Conservation (phyloP, 106 monocot genomes). For the Hemerocallis citrina region DNA sequence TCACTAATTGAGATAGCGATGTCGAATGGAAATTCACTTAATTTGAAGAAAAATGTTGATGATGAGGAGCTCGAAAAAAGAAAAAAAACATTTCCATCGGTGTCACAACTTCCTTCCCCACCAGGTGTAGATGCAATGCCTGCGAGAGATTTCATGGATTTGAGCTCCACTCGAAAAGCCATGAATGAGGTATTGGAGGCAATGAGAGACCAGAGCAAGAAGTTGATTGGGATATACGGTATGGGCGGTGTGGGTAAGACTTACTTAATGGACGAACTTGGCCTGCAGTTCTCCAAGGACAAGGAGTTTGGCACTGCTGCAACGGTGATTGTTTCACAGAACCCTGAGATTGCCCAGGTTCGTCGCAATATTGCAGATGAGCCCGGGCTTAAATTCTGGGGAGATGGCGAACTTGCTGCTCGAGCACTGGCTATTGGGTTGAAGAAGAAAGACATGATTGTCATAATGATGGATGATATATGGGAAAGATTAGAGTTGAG, state of each 20-base stretch:
- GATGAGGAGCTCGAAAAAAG: slow-evolving; percentile 3
- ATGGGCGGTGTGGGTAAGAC: too few relatives aligned
- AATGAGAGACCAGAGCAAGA: slow-evolving; percentile 4
- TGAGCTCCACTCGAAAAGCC: too few relatives aligned
- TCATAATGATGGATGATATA: slow-evolving; percentile 38
- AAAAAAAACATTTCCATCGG: not conserved
- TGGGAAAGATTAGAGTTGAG: too few relatives aligned
- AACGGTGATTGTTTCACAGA: slow-evolving; percentile 22
- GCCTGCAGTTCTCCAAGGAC: slow-evolving; percentile 1
- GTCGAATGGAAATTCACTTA: too few relatives aligned
- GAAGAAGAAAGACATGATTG: slow-evolving; percentile 16
- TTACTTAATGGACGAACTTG: too few relatives aligned
- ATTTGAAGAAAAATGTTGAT: slow-evolving; percentile 4
- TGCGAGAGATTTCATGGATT: too few relatives aligned
- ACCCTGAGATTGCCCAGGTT: slow-evolving; percentile 11
- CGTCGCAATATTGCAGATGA: slow-evolving; percentile 14
- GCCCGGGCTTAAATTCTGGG: slow-evolving; percentile 2
- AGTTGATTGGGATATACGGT: slow-evolving; percentile 22
- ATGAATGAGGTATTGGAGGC: slow-evolving; percentile 13
- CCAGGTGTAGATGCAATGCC: slow-evolving; percentile 15
- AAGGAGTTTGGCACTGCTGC: slow-evolving; percentile 16
- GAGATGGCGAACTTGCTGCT: not conserved
- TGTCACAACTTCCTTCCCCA: not conserved
- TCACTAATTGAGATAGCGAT: too few relatives aligned
- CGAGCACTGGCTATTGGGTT: slow-evolving; percentile 10